phyloP scores from a whole-genome alignment of 495 filamentous ascomycete species.

The Xylaria bambusicola region DNA sequence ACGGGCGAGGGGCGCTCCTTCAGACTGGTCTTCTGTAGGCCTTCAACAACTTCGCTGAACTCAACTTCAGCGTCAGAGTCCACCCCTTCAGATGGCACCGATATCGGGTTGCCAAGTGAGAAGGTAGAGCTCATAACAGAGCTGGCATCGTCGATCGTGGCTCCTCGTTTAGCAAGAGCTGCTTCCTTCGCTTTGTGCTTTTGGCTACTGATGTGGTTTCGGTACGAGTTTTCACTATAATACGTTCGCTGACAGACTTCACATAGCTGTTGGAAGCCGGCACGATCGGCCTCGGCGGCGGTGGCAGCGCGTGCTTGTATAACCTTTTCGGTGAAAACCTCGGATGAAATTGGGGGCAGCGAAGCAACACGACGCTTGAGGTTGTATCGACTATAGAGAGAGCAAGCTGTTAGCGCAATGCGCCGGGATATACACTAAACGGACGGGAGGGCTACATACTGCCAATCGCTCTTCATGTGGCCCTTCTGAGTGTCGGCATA shows the following conservation, averaged over 20 bases:
- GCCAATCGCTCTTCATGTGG: conserved; percentile 98
- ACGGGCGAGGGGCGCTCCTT: conserved; percentile 58
- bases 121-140: conserved; percentile 90
- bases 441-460: conserved; percentile 61
- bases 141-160: conserved; percentile 67
- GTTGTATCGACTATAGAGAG: conserved; percentile 78
- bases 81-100: conserved; percentile 49
- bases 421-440: conserved; percentile 6
- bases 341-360: conserved; percentile 87
- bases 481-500: conserved; percentile 88
- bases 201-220: conserved; percentile 87
- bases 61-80: conserved; percentile 70
- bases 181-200: conserved; percentile 78
- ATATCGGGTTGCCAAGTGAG: conserved; percentile 79
- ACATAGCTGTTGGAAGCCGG: conserved; percentile 83
- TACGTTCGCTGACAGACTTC: conserved; percentile 85
- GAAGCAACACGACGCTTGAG: conserved; percentile 93
- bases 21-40: conserved; percentile 72
- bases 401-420: conserved; percentile 21
- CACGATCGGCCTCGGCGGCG: conserved; percentile 81
- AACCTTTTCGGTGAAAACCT: conserved; percentile 94
- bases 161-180: conserved; percentile 31
- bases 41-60: conserved; percentile 76
- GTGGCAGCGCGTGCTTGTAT: conserved; percentile 85
- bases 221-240: conserved; percentile 93